Conservation (phyloP, 1,284 basidiomycete genomes). For the Tremellales sp. region DNA sequence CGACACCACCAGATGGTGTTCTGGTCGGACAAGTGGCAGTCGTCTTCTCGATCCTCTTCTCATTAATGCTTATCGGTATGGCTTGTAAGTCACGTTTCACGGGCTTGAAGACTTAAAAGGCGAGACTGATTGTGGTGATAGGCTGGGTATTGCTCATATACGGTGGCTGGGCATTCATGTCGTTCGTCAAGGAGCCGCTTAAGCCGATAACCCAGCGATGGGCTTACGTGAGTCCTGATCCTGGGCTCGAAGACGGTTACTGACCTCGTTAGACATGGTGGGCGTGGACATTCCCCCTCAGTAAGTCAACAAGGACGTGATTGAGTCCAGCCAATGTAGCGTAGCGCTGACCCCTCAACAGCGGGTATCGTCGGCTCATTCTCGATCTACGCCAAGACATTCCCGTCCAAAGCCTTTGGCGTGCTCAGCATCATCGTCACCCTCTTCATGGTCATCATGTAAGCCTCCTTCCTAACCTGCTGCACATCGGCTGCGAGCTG, state of each 20-base stretch:
- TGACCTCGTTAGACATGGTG: conserved; percentile 11
- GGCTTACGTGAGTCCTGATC: conserved; percentile 4
- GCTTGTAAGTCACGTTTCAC: too few species aligned
- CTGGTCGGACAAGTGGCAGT: conserved; percentile 6
- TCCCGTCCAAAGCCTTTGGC: conserved; percentile 18
- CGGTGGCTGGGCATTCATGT: not conserved
- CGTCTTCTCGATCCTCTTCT: conserved; percentile 1
- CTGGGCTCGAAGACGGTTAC: not conserved
- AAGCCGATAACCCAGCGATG: conserved; percentile 6
- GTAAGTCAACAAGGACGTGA: not conserved
- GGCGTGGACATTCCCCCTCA: conserved; percentile 19
- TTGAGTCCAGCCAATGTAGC: not conserved
- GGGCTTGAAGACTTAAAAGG: not conserved
- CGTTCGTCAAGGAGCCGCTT: conserved; percentile 1
- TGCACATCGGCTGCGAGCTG: not conserved
- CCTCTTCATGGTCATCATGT: not conserved
- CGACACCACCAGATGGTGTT: conserved; percentile 2
- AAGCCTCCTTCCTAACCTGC: not conserved
- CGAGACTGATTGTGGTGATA: not conserved
- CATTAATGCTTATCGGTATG: conserved; percentile 1
- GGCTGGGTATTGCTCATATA: conserved; percentile 8
- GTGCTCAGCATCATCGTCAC: conserved; percentile 11
- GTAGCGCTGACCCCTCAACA: not conserved
- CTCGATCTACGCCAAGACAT: conserved; percentile 9
- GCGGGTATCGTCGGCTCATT: conserved; percentile 14